phyloP scores from a whole-genome alignment of 805 yeast genomes.

The Candida takata region DNA sequence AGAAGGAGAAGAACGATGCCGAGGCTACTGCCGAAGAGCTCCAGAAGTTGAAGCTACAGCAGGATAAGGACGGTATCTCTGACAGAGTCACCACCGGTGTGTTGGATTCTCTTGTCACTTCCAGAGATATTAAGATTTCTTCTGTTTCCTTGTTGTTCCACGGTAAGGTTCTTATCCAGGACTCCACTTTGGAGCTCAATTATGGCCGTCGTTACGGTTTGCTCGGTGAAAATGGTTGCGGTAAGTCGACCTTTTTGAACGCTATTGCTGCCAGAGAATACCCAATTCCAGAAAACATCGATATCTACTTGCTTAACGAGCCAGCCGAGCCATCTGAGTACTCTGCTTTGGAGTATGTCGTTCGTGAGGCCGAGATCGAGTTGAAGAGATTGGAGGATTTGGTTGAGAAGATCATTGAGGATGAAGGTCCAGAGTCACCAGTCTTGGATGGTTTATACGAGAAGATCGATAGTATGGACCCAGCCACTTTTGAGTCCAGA shows the following conservation, averaged over 20 bases:
- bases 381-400: constrained; percentile 84
- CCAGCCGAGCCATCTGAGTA: constrained; percentile 93
- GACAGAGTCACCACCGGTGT: constrained; percentile 99
- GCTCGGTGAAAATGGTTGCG: constrained; percentile 98
- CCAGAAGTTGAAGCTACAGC: constrained; percentile 83
- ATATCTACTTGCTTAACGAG: constrained; percentile 89
- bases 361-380: constrained; percentile 91
- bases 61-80: constrained; percentile 88
- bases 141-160: constrained; percentile 92
- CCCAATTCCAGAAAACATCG: constrained; percentile 90
- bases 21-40: constrained; percentile 63
- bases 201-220: constrained; percentile 97
- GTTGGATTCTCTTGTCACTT: constrained; percentile 76
- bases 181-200: constrained; percentile 85
- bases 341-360: constrained; percentile 93
- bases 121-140: constrained; percentile 88
- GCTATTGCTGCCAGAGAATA: constrained; percentile 93
- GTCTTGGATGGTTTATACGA: constrained; percentile 84
- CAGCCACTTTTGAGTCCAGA: constrained; percentile 90
- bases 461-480: constrained; percentile 93
- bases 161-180: constrained; percentile 94
- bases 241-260: constrained; percentile 91
- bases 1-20: constrained; percentile 45
- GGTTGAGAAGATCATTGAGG: constrained; percentile 83
- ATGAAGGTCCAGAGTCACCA: constrained; percentile 91